Evolutionary conservation across 2,329 filamentous ascomycete genomes (phyloP).

Genomic region (Hortaea werneckii): DNA sequence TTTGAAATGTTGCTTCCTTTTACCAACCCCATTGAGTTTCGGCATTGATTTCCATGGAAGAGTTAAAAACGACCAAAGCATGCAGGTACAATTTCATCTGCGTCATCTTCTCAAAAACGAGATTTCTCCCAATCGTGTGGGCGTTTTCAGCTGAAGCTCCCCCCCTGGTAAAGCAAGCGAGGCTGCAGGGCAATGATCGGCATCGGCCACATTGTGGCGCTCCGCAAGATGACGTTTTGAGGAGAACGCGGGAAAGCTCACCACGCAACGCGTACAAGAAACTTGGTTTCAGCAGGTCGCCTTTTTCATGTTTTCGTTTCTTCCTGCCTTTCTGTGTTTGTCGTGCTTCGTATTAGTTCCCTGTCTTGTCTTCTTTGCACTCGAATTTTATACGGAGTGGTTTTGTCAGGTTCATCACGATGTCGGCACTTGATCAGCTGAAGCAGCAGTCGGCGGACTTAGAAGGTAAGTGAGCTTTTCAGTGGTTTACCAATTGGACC

Average conservation of each 20-base stretch:
- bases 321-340: not conserved
- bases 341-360: not conserved
- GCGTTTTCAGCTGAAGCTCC: no score
- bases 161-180: no score
- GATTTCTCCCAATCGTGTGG: no score
- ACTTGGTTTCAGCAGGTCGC: no score
- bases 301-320: not conserved
- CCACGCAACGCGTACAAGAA: not conserved
- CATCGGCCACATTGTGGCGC: no score
- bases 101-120: no score
- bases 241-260: not conserved
- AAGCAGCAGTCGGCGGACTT: slow-evolving; percentile 2
- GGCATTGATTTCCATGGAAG: no score
- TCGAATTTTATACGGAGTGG: not conserved
- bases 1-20: no score
- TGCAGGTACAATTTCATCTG: no score
- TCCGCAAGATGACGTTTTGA: not conserved
- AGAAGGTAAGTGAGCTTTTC: slow-evolving; percentile 1
- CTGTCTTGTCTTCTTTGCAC: not conserved
- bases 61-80: no score
- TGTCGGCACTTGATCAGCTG: slow-evolving; percentile 2
- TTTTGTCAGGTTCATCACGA: not conserved
- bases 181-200: no score
- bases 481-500: not conserved
- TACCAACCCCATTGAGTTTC: no score